These are phyloP conservation scores for Protomyces inundatus DNA, from an alignment of 1,139 yeast genomes.

Conservation along the genomic window DNA sequence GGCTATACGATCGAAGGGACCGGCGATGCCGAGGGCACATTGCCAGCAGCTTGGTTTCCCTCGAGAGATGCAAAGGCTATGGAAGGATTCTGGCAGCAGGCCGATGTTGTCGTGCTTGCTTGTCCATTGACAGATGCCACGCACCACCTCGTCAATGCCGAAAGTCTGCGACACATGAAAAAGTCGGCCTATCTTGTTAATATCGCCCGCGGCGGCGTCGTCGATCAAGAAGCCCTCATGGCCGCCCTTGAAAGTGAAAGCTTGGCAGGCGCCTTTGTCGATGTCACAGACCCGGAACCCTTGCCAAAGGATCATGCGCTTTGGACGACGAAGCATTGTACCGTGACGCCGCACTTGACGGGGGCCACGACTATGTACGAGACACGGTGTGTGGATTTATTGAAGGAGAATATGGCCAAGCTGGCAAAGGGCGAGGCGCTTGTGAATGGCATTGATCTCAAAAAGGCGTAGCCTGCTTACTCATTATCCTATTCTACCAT, in stretches of 20 bases:
- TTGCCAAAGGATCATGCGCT: slow-evolving; percentile 70
- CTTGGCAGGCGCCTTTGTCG: slow-evolving; percentile 83
- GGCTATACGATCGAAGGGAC: slow-evolving; percentile 32
- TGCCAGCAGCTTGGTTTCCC: slow-evolving; percentile 47
- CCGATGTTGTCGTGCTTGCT: slow-evolving; percentile 69
- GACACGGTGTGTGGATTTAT: slow-evolving; percentile 30
- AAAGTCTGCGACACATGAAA: slow-evolving; percentile 72
- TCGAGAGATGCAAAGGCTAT: slow-evolving; percentile 56
- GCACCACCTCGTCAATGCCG: slow-evolving; percentile 65
- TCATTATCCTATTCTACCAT: no score
- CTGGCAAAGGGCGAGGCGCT: slow-evolving; percentile 28
- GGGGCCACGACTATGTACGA: slow-evolving; percentile 75
- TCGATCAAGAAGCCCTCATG: slow-evolving; percentile 74
- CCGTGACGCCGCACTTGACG: slow-evolving; percentile 81
- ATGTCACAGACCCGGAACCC: slow-evolving; percentile 83
- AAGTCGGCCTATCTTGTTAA: slow-evolving; percentile 78
- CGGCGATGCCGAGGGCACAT: slow-evolving; percentile 33
- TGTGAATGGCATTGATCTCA: slow-evolving; percentile 23
- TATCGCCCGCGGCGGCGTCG: slow-evolving; percentile 85
- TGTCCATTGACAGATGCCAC: slow-evolving; percentile 81
- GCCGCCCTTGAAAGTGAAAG: slow-evolving; percentile 77
- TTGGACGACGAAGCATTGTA: slow-evolving; percentile 68
- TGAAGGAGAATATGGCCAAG: slow-evolving; percentile 28
- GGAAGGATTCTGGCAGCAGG: slow-evolving; percentile 61
- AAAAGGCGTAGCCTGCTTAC: slow-evolving; percentile 21